Base-by-base conservation (phyloP, 2,329 filamentous ascomycete genomes). In the Sclerotinia glacialis region DNA sequence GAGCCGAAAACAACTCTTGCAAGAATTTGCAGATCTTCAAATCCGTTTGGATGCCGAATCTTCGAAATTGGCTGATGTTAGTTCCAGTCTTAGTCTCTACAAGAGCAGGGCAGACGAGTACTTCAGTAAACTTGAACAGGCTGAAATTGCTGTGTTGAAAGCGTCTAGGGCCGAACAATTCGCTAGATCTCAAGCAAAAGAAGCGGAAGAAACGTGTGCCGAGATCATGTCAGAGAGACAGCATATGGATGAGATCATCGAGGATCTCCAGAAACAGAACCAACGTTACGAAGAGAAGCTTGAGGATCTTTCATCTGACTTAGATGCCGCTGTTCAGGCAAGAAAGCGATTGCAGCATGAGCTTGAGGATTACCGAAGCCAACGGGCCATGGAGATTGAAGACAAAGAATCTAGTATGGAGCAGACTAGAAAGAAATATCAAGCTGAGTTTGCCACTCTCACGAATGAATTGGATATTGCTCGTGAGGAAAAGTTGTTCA, bases 321-420 rank as follows among this genome's bases (percentile, higher is more conserved):
- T 97, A 11, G 90, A 96, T 68, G 88, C 88, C 26, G 92, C 91
- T 2, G 82, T 92, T 23, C 93, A 97, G 79, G 88, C 92, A 26
- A 97, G 97, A 84, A 96, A 93, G 80, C 87, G 94, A 67, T 87
- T 98, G 31, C 94, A 99, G 78, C 93, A 98, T 76, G 94, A 99
- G 80, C 89, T 99, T 3, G 94, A 98, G 78, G 94, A 99, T 78
- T 99, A 98, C 81, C 88, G 95, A 68, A 96, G 89, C 76, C 93
- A 97, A 78, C 88, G 94, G 56, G 93, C 93, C 67, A 96, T 96
- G 78, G 95, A 98, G 74, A 91, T 98, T 66, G 95, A 98, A 78
- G 94, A 99, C 79, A 97, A 95, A 78, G 94, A 98, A 78, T 89
- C 89, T 12, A 95, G 91, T 72, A 91, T 97, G 86, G 95, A 99